Evolutionary conservation across 2,329 filamentous ascomycete species (phyloP).

Genomic region (Verticillium nubilum): DNA sequence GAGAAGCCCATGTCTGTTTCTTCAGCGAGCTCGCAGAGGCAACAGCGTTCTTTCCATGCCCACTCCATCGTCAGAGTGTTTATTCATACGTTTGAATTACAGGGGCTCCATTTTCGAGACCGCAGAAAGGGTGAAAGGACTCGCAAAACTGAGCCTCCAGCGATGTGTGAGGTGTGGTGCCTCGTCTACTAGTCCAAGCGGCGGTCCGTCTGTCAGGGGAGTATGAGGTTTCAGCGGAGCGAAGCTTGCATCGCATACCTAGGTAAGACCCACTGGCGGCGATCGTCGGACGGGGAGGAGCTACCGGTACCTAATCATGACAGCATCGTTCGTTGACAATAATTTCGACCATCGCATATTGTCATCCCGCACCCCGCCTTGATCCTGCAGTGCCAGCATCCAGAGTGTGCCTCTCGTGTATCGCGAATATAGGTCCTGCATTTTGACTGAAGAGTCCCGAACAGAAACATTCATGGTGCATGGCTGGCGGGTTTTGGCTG

Average conservation of each 20-base stretch:
- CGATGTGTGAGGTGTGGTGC: background rate
- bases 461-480: background rate
- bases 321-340: background rate
- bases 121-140: no score
- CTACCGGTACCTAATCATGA: background rate
- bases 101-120: no score
- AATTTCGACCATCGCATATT: background rate
- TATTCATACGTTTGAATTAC: no score
- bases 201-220: background rate
- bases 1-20: no score
- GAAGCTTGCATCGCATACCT: background rate
- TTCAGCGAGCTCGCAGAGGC: no score
- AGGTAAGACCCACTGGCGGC: background rate
- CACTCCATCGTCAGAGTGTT: no score
- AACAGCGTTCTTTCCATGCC: no score
- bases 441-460: no score
- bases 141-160: no score
- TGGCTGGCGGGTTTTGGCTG: background rate
- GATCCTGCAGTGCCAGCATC: background rate
- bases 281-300: background rate
- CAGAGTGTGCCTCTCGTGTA: background rate
- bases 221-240: background rate
- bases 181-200: background rate
- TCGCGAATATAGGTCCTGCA: no score
- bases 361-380: background rate